Conservation (phyloP, 140 eudicot genomes). For the Flaveria floridana region DNA sequence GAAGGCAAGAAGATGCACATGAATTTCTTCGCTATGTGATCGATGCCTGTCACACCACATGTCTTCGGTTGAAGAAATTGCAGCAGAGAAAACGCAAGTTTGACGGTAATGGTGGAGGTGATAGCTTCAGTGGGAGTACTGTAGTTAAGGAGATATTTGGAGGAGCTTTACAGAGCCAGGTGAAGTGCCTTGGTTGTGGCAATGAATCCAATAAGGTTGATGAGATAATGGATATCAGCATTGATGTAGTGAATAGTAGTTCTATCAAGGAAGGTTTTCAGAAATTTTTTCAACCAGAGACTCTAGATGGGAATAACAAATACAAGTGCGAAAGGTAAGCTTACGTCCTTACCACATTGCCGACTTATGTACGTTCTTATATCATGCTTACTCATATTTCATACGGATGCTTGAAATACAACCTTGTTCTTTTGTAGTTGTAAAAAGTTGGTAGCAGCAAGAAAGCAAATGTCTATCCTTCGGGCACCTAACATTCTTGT, state of each 20-base stretch:
- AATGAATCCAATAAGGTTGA: conserved; percentile 93
- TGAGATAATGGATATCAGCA: conserved; percentile 92
- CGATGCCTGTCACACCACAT: conserved; percentile 87
- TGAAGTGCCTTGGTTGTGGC: conserved; percentile 85
- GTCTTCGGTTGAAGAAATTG: conserved; percentile 79
- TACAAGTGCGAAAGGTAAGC: conserved; percentile 90
- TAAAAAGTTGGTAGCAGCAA: conserved; percentile 81
- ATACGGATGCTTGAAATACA: conserved; percentile 30
- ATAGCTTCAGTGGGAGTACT: conserved; percentile 40
- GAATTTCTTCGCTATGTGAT: conserved; percentile 87
- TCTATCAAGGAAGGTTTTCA: conserved; percentile 75
- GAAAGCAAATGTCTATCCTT: conserved; percentile 89
- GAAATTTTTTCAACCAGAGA: conserved; percentile 81
- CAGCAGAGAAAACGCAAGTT: conserved; percentile 55
- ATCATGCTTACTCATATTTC: neutral
- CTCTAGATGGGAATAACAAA: conserved; percentile 84
- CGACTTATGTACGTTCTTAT: conserved; percentile 12
- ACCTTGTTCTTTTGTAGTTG: conserved; percentile 61
- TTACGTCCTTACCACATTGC: neutral
- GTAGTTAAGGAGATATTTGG: conserved; percentile 93
- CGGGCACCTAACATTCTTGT: conserved; percentile 98
- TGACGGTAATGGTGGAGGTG: conserved; percentile 41
- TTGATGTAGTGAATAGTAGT: conserved; percentile 61
- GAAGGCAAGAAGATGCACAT: conserved; percentile 98
- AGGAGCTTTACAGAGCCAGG: conserved; percentile 93